Percentiles rank a stretch among this genome's conserved stretches.
Evolutionary conservation across 1,284 basidiomycete species (phyloP).

Genomic region (Gomphus sp.): DNA sequence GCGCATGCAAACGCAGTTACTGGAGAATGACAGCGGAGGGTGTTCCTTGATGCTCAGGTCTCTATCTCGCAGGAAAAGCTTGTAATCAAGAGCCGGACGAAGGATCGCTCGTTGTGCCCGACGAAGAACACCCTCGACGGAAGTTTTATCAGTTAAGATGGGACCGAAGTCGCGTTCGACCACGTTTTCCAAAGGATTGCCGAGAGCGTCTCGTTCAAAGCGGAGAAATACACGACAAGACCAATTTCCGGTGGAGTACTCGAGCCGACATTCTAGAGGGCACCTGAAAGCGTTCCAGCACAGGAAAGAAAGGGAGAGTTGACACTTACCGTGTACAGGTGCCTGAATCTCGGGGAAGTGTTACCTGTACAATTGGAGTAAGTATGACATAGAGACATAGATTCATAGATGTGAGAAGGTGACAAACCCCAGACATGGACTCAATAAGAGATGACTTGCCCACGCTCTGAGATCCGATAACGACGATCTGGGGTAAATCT

Average conservation of each 20-base stretch:
- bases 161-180: constrained; percentile 41
- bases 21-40: constrained; percentile 39
- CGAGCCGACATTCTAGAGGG: constrained; percentile 60
- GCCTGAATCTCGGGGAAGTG: constrained; percentile 14
- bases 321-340: constrained; percentile 15
- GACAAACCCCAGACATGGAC: constrained; percentile 15
- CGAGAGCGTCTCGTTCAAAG: constrained; percentile 36
- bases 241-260: constrained; percentile 15
- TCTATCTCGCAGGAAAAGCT: constrained; percentile 31
- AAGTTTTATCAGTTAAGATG: constrained; percentile 36
- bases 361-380: neutral
- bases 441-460: constrained; percentile 46
- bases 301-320: no score
- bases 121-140: constrained; percentile 56
- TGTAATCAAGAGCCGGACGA: constrained; percentile 37
- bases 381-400: no score
- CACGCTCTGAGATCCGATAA: constrained; percentile 48
- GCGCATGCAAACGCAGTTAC: constrained; percentile 56
- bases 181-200: constrained; percentile 29
- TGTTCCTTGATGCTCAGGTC: constrained; percentile 20
- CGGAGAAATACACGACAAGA: constrained; percentile 25
- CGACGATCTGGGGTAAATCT: constrained; percentile 42
- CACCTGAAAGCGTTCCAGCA: constrained; percentile 32
- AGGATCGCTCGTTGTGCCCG: constrained; percentile 65
- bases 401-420: no score